A percentile compares a stretch with the other conserved stretches of the same genome.
Conservation (phyloP, 2,329 filamentous ascomycete genomes). For the Fusarium denticulatum region DNA sequence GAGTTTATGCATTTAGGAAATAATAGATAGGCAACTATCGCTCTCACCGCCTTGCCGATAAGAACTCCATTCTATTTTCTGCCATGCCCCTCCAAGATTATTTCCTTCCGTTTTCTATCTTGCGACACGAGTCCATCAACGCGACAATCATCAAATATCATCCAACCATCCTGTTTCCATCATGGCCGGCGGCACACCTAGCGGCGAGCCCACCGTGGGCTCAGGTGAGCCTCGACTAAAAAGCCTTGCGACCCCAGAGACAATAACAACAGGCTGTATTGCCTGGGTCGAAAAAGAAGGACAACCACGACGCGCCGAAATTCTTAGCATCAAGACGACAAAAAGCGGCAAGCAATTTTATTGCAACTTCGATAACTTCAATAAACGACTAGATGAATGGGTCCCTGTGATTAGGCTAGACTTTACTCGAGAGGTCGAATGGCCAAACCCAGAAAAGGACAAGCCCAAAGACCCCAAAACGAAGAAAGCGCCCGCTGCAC, state of each 20-base stretch:
- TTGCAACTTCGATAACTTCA: constrained; percentile 98
- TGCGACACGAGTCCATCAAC: constrained; percentile 16
- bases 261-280: constrained; percentile 72
- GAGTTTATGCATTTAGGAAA: constrained; percentile 36
- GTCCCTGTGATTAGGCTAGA: constrained; percentile 84
- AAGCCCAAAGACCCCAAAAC: constrained; percentile 79
- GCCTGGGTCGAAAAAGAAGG: constrained; percentile 76
- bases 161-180: constrained; percentile 47
- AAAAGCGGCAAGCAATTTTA: constrained; percentile 92
- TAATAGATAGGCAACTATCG: constrained; percentile 32
- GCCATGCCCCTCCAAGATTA: constrained; percentile 42
- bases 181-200: constrained; percentile 63
- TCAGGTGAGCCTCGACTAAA: constrained; percentile 71
- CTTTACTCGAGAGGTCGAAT: constrained; percentile 90
- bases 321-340: constrained; percentile 90
- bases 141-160: constrained; percentile 41
- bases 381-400: constrained; percentile 89
- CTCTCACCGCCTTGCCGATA: constrained; percentile 43
- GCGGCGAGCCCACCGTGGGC: constrained; percentile 65
- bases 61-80: constrained; percentile 39
- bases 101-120: constrained; percentile 19
- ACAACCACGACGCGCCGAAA: constrained; percentile 89
- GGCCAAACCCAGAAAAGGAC: constrained; percentile 90
- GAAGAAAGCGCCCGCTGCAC: constrained; percentile 70
- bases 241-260: constrained; percentile 85